Conservation (phyloP, 2,329 filamentous ascomycete genomes). For the Zymoseptoria ardabiliae region DNA sequence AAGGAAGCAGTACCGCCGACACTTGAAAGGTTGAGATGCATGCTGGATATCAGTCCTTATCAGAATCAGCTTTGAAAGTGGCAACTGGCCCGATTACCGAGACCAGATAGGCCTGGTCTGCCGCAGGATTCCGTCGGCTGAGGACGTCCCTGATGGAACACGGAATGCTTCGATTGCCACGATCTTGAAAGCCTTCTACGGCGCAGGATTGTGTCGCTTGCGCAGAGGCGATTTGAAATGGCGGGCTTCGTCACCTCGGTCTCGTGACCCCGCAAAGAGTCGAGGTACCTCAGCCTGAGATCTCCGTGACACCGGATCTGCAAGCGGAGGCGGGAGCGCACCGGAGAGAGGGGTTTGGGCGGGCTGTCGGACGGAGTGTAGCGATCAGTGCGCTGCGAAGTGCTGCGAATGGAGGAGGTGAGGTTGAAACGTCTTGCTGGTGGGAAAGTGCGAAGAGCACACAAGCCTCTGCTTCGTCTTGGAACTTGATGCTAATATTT, state of each 20-base stretch:
- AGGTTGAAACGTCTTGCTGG: neutral
- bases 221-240: neutral
- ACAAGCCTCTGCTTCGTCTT: neutral
- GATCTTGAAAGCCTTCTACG: neutral
- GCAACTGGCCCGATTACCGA: too few species aligned
- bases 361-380: too few species aligned
- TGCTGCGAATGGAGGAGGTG: neutral
- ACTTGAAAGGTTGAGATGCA: too few species aligned
- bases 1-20: neutral
- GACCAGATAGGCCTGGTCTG: too few species aligned
- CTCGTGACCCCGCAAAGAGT: neutral
- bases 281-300: neutral
- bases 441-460: neutral
- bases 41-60: too few species aligned
- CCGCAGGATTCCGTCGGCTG: too few species aligned
- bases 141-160: too few species aligned
- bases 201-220: neutral
- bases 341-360: neutral
- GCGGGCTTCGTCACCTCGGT: neutral
- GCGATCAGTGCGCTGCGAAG: neutral
- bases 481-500: neutral
- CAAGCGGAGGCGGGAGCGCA: neutral
- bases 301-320: neutral
- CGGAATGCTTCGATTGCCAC: neutral
- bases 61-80: too few species aligned